A percentile compares a stretch with the other conserved stretches of the same genome.
phyloP scores from a whole-genome alignment of 2,329 filamentous ascomycete species.

The Colletotrichum sp. region DNA sequence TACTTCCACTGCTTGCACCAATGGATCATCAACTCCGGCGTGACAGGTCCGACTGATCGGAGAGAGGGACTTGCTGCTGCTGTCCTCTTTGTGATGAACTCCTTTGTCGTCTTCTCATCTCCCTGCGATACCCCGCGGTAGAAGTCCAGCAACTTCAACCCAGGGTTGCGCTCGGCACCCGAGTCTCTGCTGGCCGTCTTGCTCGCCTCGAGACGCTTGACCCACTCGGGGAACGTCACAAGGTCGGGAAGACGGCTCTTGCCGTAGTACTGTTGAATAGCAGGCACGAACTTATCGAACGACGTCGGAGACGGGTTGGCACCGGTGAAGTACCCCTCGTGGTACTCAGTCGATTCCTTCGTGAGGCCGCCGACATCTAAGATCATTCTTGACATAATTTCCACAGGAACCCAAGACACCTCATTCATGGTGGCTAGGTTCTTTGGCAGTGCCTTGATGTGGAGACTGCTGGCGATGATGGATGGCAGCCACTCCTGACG shows the following conservation, averaged over 20 bases:
- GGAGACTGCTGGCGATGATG: constrained; percentile 46
- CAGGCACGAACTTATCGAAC: constrained; percentile 45
- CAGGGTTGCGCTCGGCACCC: constrained; percentile 47
- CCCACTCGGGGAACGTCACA: constrained; percentile 50
- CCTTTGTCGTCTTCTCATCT: constrained; percentile 24
- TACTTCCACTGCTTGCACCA: constrained; percentile 55
- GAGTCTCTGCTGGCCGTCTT: constrained; percentile 34
- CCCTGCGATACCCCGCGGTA: constrained; percentile 35
- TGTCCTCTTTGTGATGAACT: constrained; percentile 45
- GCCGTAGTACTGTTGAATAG: constrained; percentile 46
- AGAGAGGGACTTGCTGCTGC: constrained; percentile 45
- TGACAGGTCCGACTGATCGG: constrained; percentile 43
- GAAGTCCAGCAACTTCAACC: constrained; percentile 57
- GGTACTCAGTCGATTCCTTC: background rate
- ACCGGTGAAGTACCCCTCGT: constrained; percentile 10
- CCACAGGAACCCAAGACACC: constrained; percentile 62
- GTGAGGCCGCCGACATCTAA: constrained; percentile 46
- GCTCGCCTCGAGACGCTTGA: constrained; percentile 47
- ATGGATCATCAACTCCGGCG: constrained; percentile 48
- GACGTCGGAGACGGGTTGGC: constrained; percentile 43
- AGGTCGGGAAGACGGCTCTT: constrained; percentile 37
- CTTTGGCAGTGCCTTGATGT: constrained; percentile 51
- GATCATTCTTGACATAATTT: constrained; percentile 49
- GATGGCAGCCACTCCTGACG: constrained; percentile 21
- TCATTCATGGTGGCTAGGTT: constrained; percentile 45